A percentile compares a stretch with the other conserved stretches of the same genome.
phyloP scores from a whole-genome alignment of 768 basidiomycete genomes.

The Mycena filopes region DNA sequence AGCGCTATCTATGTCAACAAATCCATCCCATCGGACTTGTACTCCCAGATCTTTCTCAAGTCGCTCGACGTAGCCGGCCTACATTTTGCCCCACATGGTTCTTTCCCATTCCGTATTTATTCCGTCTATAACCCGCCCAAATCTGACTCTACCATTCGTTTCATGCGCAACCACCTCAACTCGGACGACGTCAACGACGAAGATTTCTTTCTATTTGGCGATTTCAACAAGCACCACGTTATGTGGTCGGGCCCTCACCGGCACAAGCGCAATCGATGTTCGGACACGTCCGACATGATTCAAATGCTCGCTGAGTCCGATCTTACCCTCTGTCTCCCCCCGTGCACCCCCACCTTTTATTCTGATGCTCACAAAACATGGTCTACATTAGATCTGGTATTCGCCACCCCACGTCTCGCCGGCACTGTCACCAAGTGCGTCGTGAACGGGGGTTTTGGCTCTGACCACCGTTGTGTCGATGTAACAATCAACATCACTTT shows the following conservation, averaged over 20 bases:
- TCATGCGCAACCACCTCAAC: no score
- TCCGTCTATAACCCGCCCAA: no score
- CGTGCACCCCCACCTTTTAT: not conserved
- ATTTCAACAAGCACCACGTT: slow-evolving; percentile 1
- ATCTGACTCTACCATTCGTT: no score
- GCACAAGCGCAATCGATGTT: not conserved
- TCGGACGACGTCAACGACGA: no score
- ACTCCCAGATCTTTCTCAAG: no score
- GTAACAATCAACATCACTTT: not conserved
- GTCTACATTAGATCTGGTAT: not conserved
- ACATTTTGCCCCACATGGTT: no score
- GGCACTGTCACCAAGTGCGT: not conserved
- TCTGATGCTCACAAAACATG: not conserved
- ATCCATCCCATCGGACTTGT: not conserved
- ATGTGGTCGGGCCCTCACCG: not conserved
- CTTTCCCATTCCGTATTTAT: no score
- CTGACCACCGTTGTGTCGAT: not conserved
- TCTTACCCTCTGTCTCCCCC: not conserved
- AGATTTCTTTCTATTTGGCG: not conserved
- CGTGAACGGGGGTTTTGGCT: not conserved
- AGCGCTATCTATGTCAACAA: slow-evolving; percentile 9
- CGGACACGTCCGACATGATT: not conserved
- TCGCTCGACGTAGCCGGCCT: no score
- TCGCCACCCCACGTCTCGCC: not conserved
- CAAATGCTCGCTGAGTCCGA: not conserved